Conservation (phyloP, 345 rosid species). For the Eucalyptus decipiens region DNA sequence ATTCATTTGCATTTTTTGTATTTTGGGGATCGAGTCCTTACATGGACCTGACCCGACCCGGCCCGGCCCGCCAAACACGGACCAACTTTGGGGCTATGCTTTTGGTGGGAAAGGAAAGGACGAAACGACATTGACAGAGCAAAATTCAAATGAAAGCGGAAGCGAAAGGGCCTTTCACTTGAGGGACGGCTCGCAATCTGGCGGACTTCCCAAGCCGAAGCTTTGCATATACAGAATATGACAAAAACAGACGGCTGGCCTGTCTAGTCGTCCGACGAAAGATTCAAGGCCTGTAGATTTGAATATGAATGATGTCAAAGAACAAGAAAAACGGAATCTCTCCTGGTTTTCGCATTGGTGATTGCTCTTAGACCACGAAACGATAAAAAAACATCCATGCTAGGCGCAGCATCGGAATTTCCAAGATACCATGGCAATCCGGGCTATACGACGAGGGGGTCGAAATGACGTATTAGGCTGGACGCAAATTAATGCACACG, state of each 20-base stretch:
- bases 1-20: neutral
- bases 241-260: neutral
- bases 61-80: neutral
- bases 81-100: neutral
- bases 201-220: neutral
- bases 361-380: neutral
- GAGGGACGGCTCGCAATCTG: neutral
- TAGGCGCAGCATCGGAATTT: neutral
- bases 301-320: neutral
- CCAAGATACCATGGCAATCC: neutral
- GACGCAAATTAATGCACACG: neutral
- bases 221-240: neutral
- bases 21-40: neutral
- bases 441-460: neutral
- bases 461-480: neutral
- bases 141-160: neutral
- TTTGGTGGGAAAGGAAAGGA: neutral
- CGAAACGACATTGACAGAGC: neutral
- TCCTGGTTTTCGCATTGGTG: neutral
- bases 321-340: neutral
- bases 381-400: neutral
- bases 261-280: neutral
- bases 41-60: neutral
- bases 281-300: neutral
- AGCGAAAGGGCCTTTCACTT: neutral